Evolutionary conservation across 225 moss, liverwort and hornwort genomes (phyloP).

Genomic region (Ulota crispa): DNA sequence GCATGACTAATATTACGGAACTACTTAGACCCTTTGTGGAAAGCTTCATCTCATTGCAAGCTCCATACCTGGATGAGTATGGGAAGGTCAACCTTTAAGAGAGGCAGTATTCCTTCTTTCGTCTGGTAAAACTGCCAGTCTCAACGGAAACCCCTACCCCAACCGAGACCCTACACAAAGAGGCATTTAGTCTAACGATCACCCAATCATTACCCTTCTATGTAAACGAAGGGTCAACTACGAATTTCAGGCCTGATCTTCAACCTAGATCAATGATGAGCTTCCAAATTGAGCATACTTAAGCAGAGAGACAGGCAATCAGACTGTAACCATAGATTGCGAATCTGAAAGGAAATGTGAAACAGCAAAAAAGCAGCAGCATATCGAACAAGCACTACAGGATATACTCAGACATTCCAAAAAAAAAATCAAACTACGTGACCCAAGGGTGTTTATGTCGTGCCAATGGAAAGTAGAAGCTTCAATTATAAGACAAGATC

Average conservation of each 20-base stretch:
- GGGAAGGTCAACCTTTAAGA: conserved; percentile 24
- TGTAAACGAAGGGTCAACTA: conserved; percentile 8
- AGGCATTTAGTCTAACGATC: conserved; percentile 20
- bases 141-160: conserved; percentile 31
- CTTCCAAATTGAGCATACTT: conserved; percentile 6
- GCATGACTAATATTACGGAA: neutral
- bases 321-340: conserved; percentile 6
- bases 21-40: neutral
- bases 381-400: conserved; percentile 18
- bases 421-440: neutral
- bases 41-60: conserved; percentile 25
- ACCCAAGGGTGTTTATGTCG: neutral
- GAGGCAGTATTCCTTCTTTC: conserved; percentile 12
- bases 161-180: conserved; percentile 29
- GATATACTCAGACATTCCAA: conserved; percentile 22
- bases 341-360: neutral
- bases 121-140: conserved; percentile 30
- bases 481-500: conserved; percentile 31
- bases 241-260: conserved; percentile 3
- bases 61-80: conserved; percentile 19
- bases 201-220: conserved; percentile 20
- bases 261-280: conserved; percentile 13
- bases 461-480: conserved; percentile 19
- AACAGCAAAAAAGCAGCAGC: conserved; percentile 15
- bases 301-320: neutral